phyloP scores from a whole-genome alignment of 1,284 basidiomycete genomes.

The Ceratobasidium theobromae region DNA sequence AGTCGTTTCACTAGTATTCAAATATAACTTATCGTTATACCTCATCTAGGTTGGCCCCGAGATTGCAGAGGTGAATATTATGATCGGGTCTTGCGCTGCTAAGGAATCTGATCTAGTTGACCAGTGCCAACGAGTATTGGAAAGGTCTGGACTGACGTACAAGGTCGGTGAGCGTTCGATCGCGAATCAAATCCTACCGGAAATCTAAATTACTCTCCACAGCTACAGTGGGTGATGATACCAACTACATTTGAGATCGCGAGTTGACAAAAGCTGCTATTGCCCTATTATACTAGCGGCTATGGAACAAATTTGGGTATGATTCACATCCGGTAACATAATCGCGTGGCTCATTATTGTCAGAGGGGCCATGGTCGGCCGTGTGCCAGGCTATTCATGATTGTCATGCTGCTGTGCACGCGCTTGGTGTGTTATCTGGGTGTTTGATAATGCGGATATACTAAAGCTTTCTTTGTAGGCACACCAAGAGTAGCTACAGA shows the following conservation, averaged over 20 bases:
- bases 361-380: slow-evolving; percentile 82
- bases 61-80: slow-evolving; percentile 43
- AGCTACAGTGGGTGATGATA: slow-evolving; percentile 4
- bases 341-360: neutral
- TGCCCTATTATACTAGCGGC: slow-evolving; percentile 62
- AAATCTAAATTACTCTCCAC: slow-evolving; percentile 6
- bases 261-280: too few species aligned
- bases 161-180: slow-evolving; percentile 53
- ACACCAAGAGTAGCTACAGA: slow-evolving; percentile 79
- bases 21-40: slow-evolving; percentile 32
- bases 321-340: neutral
- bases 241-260: neutral
- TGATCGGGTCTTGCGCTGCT: slow-evolving; percentile 54
- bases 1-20: neutral
- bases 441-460: neutral
- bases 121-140: slow-evolving; percentile 77
- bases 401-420: slow-evolving; percentile 86
- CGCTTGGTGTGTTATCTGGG: slow-evolving; percentile 44
- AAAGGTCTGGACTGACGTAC: slow-evolving; percentile 77
- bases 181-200: neutral
- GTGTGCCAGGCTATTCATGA: slow-evolving; percentile 81
- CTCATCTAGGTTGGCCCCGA: slow-evolving; percentile 44
- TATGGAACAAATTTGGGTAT: slow-evolving; percentile 86
- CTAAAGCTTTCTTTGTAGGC: slow-evolving; percentile 44
- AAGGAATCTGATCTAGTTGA: slow-evolving; percentile 63